These are phyloP conservation scores for Aspergillus quadricinctus DNA, from an alignment of 2,329 filamentous ascomycete species.

Conservation along the genomic window DNA sequence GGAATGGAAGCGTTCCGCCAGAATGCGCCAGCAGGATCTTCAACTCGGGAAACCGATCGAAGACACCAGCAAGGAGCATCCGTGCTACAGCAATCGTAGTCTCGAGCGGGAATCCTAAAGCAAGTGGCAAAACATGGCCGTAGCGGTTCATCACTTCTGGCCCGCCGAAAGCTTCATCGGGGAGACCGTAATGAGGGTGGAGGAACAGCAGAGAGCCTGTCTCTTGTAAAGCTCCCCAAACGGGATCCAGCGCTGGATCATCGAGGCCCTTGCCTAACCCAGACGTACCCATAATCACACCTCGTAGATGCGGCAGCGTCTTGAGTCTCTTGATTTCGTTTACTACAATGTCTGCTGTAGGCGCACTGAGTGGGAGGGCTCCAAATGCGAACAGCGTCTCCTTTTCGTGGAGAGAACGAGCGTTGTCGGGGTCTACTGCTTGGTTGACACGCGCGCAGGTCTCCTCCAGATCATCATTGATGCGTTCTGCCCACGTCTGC, in stretches of 20 bases:
- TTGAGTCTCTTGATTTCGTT: slow-evolving; percentile 60
- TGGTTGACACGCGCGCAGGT: slow-evolving; percentile 57
- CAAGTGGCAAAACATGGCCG: slow-evolving; percentile 81
- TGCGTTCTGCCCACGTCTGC: slow-evolving; percentile 56
- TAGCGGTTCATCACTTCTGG: slow-evolving; percentile 65
- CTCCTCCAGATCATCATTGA: slow-evolving; percentile 73
- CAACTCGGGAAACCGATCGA: slow-evolving; percentile 67
- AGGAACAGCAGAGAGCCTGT: slow-evolving; percentile 69
- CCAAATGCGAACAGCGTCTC: slow-evolving; percentile 78
- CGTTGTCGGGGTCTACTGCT: slow-evolving; percentile 15
- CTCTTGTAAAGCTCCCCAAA: slow-evolving; percentile 66
- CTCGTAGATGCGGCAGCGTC: slow-evolving; percentile 64
- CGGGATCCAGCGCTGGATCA: slow-evolving; percentile 65
- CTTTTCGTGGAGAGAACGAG: slow-evolving; percentile 41
- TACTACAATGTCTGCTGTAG: slow-evolving; percentile 55
- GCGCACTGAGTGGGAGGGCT: slow-evolving; percentile 70
- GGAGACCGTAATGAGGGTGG: slow-evolving; percentile 89
- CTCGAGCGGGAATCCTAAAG: slow-evolving; percentile 84
- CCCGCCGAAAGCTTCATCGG: slow-evolving; percentile 75
- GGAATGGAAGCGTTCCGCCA: slow-evolving; percentile 81
- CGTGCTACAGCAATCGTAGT: slow-evolving; percentile 85
- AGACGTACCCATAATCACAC: slow-evolving; percentile 83
- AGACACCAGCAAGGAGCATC: slow-evolving; percentile 83
- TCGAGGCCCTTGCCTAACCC: slow-evolving; percentile 78
- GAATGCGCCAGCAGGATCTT: slow-evolving; percentile 80